phyloP scores from a whole-genome alignment of 139 green algal species.

The Klebsormidium nitens region DNA sequence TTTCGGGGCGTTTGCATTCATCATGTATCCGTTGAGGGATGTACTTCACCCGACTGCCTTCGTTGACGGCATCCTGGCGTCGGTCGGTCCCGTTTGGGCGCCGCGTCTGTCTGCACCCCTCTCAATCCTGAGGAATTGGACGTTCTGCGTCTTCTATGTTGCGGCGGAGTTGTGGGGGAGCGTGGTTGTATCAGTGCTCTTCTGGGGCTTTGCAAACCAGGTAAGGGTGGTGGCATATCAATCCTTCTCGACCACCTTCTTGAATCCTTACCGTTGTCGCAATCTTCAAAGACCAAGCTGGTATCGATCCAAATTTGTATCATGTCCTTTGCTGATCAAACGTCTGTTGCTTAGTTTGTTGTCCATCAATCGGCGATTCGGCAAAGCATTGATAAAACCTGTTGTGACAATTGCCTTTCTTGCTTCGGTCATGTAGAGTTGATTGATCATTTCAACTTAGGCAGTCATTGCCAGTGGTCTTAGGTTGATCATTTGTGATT shows the following conservation, averaged over 20 bases:
- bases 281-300: neutral
- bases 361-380: slow-evolving; percentile 6
- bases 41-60: slow-evolving; percentile 83
- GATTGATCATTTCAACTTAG: too few relatives aligned
- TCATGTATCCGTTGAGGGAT: slow-evolving; percentile 91
- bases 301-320: neutral
- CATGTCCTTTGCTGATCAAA: neutral
- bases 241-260: neutral
- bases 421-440: too few relatives aligned
- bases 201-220: slow-evolving; percentile 98
- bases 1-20: slow-evolving; percentile 91
- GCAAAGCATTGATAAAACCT: neutral
- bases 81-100: slow-evolving; percentile 51
- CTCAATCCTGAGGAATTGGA: slow-evolving; percentile 98
- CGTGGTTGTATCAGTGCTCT: slow-evolving; percentile 97
- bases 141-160: slow-evolving; percentile 99
- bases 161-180: slow-evolving; percentile 99
- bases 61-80: slow-evolving; percentile 68
- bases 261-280: slow-evolving; percentile 27
- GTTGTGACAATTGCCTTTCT: too few relatives aligned
- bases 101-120: slow-evolving; percentile 86
- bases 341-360: neutral
- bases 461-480: too few relatives aligned
- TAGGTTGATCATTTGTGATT: too few relatives aligned
- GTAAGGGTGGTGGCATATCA: slow-evolving; percentile 13